A percentile compares a stretch with the other conserved stretches of the same genome.
These are phyloP conservation scores for Pythium monospermum DNA, from an alignment of 352 stramenopile genomes.

Conservation along the genomic window DNA sequence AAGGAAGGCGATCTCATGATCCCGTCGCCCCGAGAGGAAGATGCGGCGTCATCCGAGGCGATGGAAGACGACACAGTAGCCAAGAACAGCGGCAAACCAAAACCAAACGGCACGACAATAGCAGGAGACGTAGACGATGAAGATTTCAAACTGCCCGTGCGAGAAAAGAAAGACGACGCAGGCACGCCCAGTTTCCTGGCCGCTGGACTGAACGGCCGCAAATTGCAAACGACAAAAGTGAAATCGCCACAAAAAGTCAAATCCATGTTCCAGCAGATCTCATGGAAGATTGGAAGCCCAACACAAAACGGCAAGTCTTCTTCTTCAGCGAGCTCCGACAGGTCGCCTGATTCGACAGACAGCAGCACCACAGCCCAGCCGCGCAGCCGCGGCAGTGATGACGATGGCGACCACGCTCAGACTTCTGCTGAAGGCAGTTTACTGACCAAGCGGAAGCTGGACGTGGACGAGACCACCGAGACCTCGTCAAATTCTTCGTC, in stretches of 20 bases:
- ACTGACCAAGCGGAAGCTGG: slow-evolving; percentile 55
- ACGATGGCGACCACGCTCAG: slow-evolving; percentile 17
- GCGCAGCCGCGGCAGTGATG: too few species aligned
- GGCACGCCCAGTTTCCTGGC: slow-evolving; percentile 45
- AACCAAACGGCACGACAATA: not conserved
- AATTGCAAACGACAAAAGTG: slow-evolving; percentile 42
- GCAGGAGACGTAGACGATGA: slow-evolving; percentile 24
- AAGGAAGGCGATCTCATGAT: slow-evolving; percentile 33
- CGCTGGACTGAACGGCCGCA: slow-evolving; percentile 28
- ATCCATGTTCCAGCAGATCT: slow-evolving; percentile 77
- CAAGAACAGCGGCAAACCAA: too few species aligned
- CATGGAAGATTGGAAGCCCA: slow-evolving; percentile 38
- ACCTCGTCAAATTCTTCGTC: too few species aligned
- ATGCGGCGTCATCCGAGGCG: not conserved
- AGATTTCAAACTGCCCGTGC: slow-evolving; percentile 60
- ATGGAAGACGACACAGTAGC: too few species aligned
- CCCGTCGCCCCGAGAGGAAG: slow-evolving; percentile 18
- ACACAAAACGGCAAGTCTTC: slow-evolving; percentile 5
- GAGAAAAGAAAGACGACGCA: slow-evolving; percentile 50
- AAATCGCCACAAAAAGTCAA: slow-evolving; percentile 67
- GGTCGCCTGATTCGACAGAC: slow-evolving; percentile 19
- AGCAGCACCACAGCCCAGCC: too few species aligned
- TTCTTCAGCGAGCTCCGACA: slow-evolving; percentile 14
- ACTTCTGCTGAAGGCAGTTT: slow-evolving; percentile 14
- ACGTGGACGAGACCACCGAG: slow-evolving; percentile 53